Percentiles rank a stretch among this genome's conserved stretches.
phyloP scores from a whole-genome alignment of 2,329 filamentous ascomycete genomes.

The Falciphora oryzae region DNA sequence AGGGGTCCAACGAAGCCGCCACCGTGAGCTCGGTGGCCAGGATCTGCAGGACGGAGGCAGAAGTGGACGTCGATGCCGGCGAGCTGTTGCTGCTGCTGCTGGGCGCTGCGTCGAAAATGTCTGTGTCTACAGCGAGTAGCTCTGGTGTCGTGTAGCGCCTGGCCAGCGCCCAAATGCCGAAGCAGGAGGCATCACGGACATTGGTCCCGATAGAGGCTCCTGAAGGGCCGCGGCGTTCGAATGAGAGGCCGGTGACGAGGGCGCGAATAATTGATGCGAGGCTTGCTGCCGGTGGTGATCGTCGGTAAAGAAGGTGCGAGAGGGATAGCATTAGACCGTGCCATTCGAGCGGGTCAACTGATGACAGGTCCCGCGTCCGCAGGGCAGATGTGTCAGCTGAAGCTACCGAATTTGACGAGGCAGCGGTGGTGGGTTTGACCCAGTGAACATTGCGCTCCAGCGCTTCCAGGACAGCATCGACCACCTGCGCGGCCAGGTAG shows the following conservation, averaged over 20 bases:
- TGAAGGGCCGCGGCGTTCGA: slow-evolving; percentile 81
- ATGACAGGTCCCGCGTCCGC: slow-evolving; percentile 55
- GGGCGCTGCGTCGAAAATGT: neutral
- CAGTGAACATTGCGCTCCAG: slow-evolving; percentile 54
- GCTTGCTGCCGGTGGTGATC: slow-evolving; percentile 66
- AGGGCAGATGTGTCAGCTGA: slow-evolving; percentile 23
- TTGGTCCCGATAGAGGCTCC: slow-evolving; percentile 84
- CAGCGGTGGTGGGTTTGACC: slow-evolving; percentile 31
- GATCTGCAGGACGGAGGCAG: slow-evolving; percentile 60
- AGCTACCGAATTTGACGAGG: neutral
- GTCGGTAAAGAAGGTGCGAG: slow-evolving; percentile 78
- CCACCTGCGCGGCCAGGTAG: slow-evolving; percentile 79
- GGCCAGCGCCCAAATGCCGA: slow-evolving; percentile 90
- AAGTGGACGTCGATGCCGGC: neutral
- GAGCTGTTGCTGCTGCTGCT: slow-evolving; percentile 28
- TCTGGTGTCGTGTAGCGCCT: slow-evolving; percentile 80
- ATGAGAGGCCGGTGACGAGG: slow-evolving; percentile 72
- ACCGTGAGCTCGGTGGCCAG: slow-evolving; percentile 77
- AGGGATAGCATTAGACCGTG: slow-evolving; percentile 87
- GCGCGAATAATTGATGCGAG: slow-evolving; percentile 71
- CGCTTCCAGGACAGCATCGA: slow-evolving; percentile 76
- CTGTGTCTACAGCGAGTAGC: slow-evolving; percentile 50
- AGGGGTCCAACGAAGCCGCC: slow-evolving; percentile 78
- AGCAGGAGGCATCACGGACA: slow-evolving; percentile 91
- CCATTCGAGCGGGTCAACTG: slow-evolving; percentile 80